Conservation (phyloP, 1,284 basidiomycete genomes). For the Leucoagaricus sp. region DNA sequence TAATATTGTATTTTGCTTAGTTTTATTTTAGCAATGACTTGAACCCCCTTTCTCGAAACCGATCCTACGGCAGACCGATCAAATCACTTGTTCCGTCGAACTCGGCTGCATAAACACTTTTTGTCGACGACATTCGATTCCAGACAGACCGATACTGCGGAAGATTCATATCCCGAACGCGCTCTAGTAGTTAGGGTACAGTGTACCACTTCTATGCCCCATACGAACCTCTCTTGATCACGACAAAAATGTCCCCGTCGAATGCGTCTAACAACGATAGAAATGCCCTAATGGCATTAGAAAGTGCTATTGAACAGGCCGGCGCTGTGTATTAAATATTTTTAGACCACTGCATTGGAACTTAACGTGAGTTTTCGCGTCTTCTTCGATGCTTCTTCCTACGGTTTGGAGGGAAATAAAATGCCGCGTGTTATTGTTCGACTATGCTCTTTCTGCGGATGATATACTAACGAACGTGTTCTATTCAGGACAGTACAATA, state of each 20-base stretch:
- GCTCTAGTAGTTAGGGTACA: neutral
- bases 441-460: neutral
- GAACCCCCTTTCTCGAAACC: neutral
- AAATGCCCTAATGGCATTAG: constrained; percentile 37
- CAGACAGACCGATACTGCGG: neutral
- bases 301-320: constrained; percentile 70
- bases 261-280: neutral
- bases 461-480: neutral
- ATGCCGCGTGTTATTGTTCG: constrained; percentile 1
- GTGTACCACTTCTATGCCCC: too few species aligned
- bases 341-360: constrained; percentile 85
- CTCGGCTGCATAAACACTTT: neutral
- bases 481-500: constrained; percentile 64
- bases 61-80: neutral
- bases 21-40: constrained; percentile 5
- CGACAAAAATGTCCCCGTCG: neutral
- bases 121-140: neutral
- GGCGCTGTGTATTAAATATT: too few species aligned
- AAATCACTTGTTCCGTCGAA: neutral
- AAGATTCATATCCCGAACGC: neutral
- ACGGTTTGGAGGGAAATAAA: neutral
- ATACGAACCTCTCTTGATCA: too few species aligned
- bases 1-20: constrained; percentile 9
- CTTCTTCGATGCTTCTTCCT: constrained; percentile 6
- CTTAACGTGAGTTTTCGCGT: constrained; percentile 59